Base-by-base conservation (phyloP, 805 yeast genomes). In the Starmerella sirachaensis region DNA sequence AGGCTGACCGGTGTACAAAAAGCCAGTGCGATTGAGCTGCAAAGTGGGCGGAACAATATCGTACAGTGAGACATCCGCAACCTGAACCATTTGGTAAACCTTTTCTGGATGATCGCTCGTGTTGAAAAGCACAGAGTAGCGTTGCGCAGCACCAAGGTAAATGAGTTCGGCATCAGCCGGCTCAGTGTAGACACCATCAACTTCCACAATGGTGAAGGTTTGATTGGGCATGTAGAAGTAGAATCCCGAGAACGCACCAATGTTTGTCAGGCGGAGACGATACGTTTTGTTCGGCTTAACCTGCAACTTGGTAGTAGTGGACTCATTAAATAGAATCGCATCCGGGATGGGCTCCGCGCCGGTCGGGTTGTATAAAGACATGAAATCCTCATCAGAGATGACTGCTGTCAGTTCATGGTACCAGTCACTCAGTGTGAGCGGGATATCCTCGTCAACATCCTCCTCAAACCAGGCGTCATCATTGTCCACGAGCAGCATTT, bases 341-440 rank as follows among this genome's bases (percentile, higher is more conserved):
- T 81, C 79, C 7, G 98, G 98, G 50, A 91, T 76, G 35, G 98
- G 98, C 64, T 91, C 98, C 30, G 97, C 95, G 55, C 98, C 98
- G 8, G 95, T 83, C 42, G 98, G 98, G 61, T 91, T 91, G 65
- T 68, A 76, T 45, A 76, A 57, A 48, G 63, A 72, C 65, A 85
- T 56, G 64, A 91, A 86, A 25, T 51, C 41, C 13, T 68, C 63
- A 16, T 57, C 49, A 5, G 46, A 29, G 46, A 66, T 62, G 48
- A 79, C 64, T 26, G 60, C 72, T 22, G 77, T 66, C 35, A 60
- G 58, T 31, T 68, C 68, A 57, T 84, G 94, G 64, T 91, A 91
- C 93, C 95, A 86, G 54, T 91, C 98, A 33, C 79, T 65, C 29
- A 91, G 50, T 7, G 80, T 62, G 43, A 88, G 55, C 12, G 70